These are phyloP conservation scores for Rhodotorula sp. DNA, from an alignment of 1,284 basidiomycete species.

Conservation along the genomic window DNA sequence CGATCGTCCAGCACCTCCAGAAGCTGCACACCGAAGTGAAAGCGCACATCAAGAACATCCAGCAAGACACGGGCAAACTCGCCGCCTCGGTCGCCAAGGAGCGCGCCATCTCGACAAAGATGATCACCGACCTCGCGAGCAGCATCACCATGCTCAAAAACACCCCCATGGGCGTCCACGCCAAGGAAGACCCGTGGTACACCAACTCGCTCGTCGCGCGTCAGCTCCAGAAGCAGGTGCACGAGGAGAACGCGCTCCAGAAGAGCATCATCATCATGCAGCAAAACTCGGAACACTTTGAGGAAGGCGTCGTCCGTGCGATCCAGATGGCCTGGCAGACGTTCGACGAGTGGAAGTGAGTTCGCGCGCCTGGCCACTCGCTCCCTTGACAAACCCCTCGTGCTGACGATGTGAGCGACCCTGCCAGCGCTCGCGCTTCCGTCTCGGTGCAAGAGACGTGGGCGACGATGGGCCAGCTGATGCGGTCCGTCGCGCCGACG, in stretches of 20 bases:
- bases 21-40: constrained; percentile 93
- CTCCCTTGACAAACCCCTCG: no score
- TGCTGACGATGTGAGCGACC: background rate
- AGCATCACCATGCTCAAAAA: constrained; percentile 90
- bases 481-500: constrained; percentile 83
- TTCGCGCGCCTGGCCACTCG: background rate
- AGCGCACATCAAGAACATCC: constrained; percentile 78
- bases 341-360: constrained; percentile 86
- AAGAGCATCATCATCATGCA: constrained; percentile 99
- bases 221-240: constrained; percentile 84
- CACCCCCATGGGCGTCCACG: constrained; percentile 81
- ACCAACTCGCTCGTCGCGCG: constrained; percentile 76
- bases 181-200: constrained; percentile 78
- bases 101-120: constrained; percentile 81
- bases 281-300: constrained; percentile 93
- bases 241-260: constrained; percentile 96
- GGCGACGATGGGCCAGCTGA: constrained; percentile 69
- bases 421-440: constrained; percentile 61
- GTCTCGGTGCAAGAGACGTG: constrained; percentile 76
- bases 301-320: constrained; percentile 91
- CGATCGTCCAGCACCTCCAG: constrained; percentile 95
- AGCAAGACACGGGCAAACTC: constrained; percentile 63
- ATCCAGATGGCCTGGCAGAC: constrained; percentile 97
- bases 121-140: constrained; percentile 83
- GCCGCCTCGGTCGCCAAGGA: constrained; percentile 91